Conservation (phyloP, 2,329 filamentous ascomycete species). For the Aspergillus ruber region DNA sequence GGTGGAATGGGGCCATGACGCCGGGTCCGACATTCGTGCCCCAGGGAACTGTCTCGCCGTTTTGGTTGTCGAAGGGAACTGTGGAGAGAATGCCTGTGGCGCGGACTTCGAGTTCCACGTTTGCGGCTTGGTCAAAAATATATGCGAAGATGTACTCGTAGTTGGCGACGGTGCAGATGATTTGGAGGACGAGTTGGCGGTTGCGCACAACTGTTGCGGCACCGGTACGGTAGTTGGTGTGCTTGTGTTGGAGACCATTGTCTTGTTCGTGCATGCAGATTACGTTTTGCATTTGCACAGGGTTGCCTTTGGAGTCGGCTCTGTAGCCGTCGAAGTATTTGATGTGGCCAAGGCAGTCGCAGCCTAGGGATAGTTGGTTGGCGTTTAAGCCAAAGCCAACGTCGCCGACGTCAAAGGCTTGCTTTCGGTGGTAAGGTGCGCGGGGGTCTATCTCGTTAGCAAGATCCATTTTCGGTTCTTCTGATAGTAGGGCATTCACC, state of each 20-base stretch:
- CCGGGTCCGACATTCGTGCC: conserved; percentile 65
- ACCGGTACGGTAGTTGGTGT: conserved; percentile 64
- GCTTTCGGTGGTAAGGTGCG: conserved; percentile 62
- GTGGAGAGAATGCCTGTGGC: conserved; percentile 64
- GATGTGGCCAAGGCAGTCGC: conserved; percentile 64
- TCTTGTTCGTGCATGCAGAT: conserved; percentile 68
- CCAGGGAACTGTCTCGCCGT: conserved; percentile 57
- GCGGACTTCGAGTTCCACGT: conserved; percentile 60
- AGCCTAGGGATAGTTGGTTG: conserved; percentile 63
- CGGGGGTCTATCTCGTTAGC: conserved; percentile 52
- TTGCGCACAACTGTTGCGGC: conserved; percentile 58
- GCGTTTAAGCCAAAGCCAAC: conserved; percentile 60
- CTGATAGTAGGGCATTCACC: conserved; percentile 14
- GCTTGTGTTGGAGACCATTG: conserved; percentile 63
- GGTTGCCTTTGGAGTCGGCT: conserved; percentile 54
- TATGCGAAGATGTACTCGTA: conserved; percentile 70
- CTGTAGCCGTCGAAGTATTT: conserved; percentile 59
- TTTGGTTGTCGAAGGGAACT: conserved; percentile 55
- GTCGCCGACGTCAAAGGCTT: conserved; percentile 65
- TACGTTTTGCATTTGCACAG: conserved; percentile 57
- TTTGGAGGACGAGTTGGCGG: conserved; percentile 61
- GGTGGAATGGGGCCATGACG: conserved; percentile 64
- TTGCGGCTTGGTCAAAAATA: conserved; percentile 65
- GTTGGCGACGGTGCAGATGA: conserved; percentile 65
- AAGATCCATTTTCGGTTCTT: not conserved